Evolutionary conservation across 1,139 yeast species (phyloP).

Genomic region (Yamadazyma triangularis): DNA sequence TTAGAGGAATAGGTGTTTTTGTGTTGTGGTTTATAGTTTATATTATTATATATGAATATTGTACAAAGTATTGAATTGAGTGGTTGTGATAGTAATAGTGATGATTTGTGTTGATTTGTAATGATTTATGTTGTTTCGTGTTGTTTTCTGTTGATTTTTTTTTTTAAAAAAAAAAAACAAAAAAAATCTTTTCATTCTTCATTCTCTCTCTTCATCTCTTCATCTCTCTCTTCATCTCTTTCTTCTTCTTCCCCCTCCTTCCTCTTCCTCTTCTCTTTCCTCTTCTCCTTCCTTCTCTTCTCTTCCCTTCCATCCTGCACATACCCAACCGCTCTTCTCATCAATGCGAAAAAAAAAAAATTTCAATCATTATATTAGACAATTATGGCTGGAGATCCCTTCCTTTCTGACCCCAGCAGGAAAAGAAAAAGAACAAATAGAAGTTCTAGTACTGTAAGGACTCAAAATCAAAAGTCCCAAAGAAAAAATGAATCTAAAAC

Average conservation of each 20-base stretch:
- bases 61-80: too few relatives aligned
- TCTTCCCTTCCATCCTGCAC: background rate
- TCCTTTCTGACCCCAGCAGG: conserved; percentile 55
- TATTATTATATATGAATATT: too few relatives aligned
- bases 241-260: too few relatives aligned
- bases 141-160: too few relatives aligned
- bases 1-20: conserved; percentile 45
- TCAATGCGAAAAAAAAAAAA: conserved; percentile 9
- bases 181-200: too few relatives aligned
- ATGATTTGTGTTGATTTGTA: too few relatives aligned
- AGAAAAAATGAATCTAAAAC: background rate
- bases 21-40: background rate
- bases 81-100: too few relatives aligned
- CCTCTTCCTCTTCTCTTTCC: too few relatives aligned
- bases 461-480: too few relatives aligned
- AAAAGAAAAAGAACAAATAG: conserved; percentile 43
- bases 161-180: too few relatives aligned
- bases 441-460: conserved; percentile 14
- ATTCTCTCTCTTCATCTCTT: background rate
- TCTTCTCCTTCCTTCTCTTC: background rate
- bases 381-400: conserved; percentile 43
- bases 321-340: conserved; percentile 1
- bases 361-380: conserved; percentile 7
- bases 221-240: background rate
- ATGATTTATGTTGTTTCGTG: too few relatives aligned